Conservation (phyloP, 805 yeast species). For the Yamadazyma kitorensis region DNA sequence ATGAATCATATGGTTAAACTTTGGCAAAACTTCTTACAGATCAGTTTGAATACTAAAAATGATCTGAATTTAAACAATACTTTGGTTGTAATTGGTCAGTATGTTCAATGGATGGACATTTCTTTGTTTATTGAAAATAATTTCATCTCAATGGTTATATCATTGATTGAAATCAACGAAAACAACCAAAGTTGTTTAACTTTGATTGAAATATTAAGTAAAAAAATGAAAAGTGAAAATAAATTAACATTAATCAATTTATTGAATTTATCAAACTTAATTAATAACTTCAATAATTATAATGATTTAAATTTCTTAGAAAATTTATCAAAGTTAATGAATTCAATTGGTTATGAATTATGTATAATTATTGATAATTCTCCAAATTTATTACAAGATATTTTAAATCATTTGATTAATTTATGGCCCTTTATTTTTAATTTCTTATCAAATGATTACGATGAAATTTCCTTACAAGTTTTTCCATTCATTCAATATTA, state of each 20-base stretch:
- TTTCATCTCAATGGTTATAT: constrained; percentile 42
- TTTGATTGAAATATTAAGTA: constrained; percentile 62
- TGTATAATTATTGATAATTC: constrained; percentile 61
- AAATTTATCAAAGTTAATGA: constrained; percentile 67
- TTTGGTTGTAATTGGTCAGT: constrained; percentile 72
- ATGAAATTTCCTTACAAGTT: constrained; percentile 81
- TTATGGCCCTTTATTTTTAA: constrained; percentile 71
- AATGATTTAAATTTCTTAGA: constrained; percentile 67
- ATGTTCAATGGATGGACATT: constrained; percentile 91
- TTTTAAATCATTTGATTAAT: constrained; percentile 49
- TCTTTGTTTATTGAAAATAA: constrained; percentile 63
- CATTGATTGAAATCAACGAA: constrained; percentile 6
- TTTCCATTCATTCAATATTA: constrained; percentile 79
- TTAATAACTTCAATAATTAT: constrained; percentile 32
- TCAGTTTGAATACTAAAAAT: constrained; percentile 36
- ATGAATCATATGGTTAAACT: constrained; percentile 59
- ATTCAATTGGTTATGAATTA: constrained; percentile 73
- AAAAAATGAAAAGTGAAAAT: constrained; percentile 73
- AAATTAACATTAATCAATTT: constrained; percentile 68
- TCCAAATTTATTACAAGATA: constrained; percentile 35
- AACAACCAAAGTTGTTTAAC: constrained; percentile 53
- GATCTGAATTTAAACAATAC: constrained; percentile 44
- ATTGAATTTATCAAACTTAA: constrained; percentile 60
- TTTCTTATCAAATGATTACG: constrained; percentile 78
- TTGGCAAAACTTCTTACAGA: constrained; percentile 61